Evolutionary conservation across 1,139 yeast genomes (phyloP), one percentile per base, ranked within the genome.

Genomic region (Suhomyces maxii): DNA sequence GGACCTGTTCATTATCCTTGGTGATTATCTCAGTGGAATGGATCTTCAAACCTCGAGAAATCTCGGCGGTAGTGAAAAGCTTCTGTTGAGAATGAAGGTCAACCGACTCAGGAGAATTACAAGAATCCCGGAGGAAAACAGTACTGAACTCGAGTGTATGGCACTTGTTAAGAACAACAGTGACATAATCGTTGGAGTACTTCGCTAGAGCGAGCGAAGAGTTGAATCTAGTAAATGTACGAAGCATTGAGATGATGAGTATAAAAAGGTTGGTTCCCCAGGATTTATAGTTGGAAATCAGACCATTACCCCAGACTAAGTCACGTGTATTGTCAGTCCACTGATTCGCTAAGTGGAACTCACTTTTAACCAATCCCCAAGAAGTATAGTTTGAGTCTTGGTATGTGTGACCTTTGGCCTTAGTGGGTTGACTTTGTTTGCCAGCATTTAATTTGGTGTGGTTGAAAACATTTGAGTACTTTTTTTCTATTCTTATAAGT

Each of bases 101-200:
- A 5, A 84, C 75, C 1, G 87, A 79, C 11, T 58, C 63, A 0
- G 68, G 57, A 3, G 81, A 68, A 4, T 65, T 62, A 42, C 89
- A 83, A 0, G 89, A 73, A 57, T 87, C 95, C 52, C 95, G 70
- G 34, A 87, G 68, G 56, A 86, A 85, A 3, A 80, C 64, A 48
- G 77, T 80, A 49, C 75, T 74, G 62, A 76, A 84, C 32, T 73
- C 67, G 18, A 77, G 73, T 0, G 64, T 59, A 9, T 55, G 49
- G 8, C 57, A 59, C 18, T 61, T 54, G 42, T 57, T 54, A 34
- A 67, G 47, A 6, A 46, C 43, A 2, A 68, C 55, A 0, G 64
- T 50, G 34, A 65, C 59, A 42, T 52, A 57, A 11, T 60, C 54
- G 37, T 61, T 50, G 47, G 59, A 52, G 42, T 31, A 50, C 14